Base-by-base conservation (phyloP, 164 flowering plant genomes). In the Aristolochia californica region DNA sequence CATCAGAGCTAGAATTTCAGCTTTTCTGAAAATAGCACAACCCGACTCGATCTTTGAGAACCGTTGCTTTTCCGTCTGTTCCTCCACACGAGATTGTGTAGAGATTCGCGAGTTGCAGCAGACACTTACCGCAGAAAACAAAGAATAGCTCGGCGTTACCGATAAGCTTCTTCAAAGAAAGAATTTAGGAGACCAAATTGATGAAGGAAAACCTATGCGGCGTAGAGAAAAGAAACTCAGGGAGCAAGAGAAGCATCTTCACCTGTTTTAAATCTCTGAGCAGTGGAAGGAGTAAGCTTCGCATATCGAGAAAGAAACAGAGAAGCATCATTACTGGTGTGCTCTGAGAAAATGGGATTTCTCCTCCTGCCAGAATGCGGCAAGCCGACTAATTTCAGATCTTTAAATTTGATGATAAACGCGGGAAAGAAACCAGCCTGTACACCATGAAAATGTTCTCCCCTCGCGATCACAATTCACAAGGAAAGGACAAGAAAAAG, bases 261-360 rank as follows among this genome's bases (percentile, higher is more conserved):
- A 84, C 95, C 83, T 83, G 88, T 72, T 83, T 84, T 2, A 87
- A 22, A 52, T 83, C 80, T 55, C 54, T 57, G 43, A 89, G 80
- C 54, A 77, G 54, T 40, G 82, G 70, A 74, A 83, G 88, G 16
- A 82, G 68, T n/a, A 90, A 57, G 67, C 72, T 77, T 5, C 78
- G 79, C 48, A 90, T 75, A 71, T 90, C 93, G 66, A 87, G 65
- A 25, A 82, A 70, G 76, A 87, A 83, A 66, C 90, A 87, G 23
- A 87, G 66, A 53, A 82, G 60, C 97, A 87, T 89, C 38, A 47
- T 55, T 44, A 48, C 56, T n/a, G 24, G 17, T 34, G 40, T 34
- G 40, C 40, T 34, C 40, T 8, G 10, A 2, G 10, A 12, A 34
- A 34, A 34, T 34, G 11, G 40, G n/a, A n/a, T 34, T 7, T 34